phyloP scores from a whole-genome alignment of 495 filamentous ascomycete genomes.

The Podospora pseudocomata region DNA sequence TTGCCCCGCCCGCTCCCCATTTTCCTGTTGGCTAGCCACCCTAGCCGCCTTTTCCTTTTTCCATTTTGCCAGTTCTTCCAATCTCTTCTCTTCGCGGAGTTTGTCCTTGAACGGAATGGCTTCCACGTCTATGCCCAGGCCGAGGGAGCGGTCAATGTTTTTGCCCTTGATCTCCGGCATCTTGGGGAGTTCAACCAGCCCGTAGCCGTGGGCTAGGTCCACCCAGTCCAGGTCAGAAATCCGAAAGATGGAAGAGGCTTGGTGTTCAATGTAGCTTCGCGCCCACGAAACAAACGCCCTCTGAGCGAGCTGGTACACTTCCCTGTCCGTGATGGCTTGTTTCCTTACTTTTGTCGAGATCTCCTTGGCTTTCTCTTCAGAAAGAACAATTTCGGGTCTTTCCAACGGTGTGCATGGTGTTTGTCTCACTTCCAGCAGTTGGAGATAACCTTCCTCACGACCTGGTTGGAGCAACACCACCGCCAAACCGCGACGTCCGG shows the following conservation, averaged over 20 bases:
- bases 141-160: constrained; percentile 67
- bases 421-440: constrained; percentile 82
- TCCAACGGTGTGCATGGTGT: constrained; percentile 71
- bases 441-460: constrained; percentile 81
- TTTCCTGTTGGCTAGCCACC: constrained; percentile 43
- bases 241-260: constrained; percentile 87
- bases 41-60: constrained; percentile 27
- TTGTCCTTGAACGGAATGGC: constrained; percentile 72
- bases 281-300: constrained; percentile 91
- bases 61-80: constrained; percentile 41
- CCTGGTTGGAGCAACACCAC: constrained; percentile 80
- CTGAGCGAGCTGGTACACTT: constrained; percentile 81
- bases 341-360: constrained; percentile 57
- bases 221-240: constrained; percentile 78
- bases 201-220: constrained; percentile 74
- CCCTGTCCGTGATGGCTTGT: constrained; percentile 66
- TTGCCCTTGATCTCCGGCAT: constrained; percentile 85
- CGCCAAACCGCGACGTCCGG: constrained; percentile 79
- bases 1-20: constrained; percentile 27
- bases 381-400: constrained; percentile 45
- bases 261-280: constrained; percentile 84
- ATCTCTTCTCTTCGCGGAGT: constrained; percentile 66
- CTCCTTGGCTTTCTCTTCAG: constrained; percentile 53
- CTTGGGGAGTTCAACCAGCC: constrained; percentile 76
- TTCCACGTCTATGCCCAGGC: constrained; percentile 76